phyloP scores from a whole-genome alignment of 805 yeast genomes.

The Wickerhamiella vanderwaltii region DNA sequence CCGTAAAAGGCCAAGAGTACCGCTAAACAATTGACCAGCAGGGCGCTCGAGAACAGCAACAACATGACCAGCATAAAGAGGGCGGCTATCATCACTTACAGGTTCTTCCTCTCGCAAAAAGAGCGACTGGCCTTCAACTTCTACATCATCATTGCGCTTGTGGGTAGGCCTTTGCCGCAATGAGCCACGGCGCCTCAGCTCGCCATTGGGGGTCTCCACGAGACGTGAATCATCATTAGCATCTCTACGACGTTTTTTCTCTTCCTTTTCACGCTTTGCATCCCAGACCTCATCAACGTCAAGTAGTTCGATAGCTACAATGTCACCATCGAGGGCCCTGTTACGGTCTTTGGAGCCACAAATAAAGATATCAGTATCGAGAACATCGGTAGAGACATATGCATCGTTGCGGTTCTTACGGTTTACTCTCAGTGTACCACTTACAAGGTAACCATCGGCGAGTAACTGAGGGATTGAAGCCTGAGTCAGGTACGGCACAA shows the following conservation, averaged over 20 bases:
- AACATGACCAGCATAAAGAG: conserved; percentile 94
- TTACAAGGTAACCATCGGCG: conserved; percentile 79
- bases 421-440: conserved; percentile 87
- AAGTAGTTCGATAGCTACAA: conserved; percentile 88
- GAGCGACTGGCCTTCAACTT: conserved; percentile 94
- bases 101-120: conserved; percentile 90
- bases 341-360: conserved; percentile 98
- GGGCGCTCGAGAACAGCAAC: conserved; percentile 96
- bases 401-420: conserved; percentile 96
- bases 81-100: conserved; percentile 82
- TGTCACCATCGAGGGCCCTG: conserved; percentile 92
- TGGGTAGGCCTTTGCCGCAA: conserved; percentile 91
- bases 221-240: conserved; percentile 28
- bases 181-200: conserved; percentile 69
- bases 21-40: conserved; percentile 92
- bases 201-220: conserved; percentile 21
- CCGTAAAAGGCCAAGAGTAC: conserved; percentile 83
- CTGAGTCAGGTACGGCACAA: conserved; percentile 94
- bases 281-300: conserved; percentile 98
- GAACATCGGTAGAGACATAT: conserved; percentile 87
- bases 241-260: conserved; percentile 83
- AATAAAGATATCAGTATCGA: conserved; percentile 93
- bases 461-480: conserved; percentile 80
- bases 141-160: conserved; percentile 96
- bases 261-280: conserved; percentile 91